Base-by-base conservation (phyloP, 305 asterid genomes). In the Ilex paraguariensis region DNA sequence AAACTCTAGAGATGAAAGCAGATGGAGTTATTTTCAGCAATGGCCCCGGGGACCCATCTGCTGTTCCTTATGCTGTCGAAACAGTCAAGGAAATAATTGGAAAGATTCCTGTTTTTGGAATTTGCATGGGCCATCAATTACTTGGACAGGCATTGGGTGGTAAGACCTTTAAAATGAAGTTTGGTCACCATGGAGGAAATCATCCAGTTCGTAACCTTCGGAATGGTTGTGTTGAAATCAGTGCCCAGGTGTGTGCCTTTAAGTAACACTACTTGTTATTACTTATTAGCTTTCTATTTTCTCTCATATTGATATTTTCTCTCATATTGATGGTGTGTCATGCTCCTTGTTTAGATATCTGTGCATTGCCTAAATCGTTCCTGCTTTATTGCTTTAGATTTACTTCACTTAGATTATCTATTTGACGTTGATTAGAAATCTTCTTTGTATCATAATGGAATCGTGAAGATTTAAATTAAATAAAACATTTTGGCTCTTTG, bases 131-230 rank as follows among this genome's bases (percentile, higher is more conserved):
- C 36, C 98, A 92, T 68, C 98, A 21, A 89, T 79, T 92, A 75
- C 88, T 92, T 74, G 98, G 97, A 55, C 98, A 92, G 84, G 98
- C 97, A 61, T 76, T 92, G 57, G 97, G 98, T 12, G 98, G 98
- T 56, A 87, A 84, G 75, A 92, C 97, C 60, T 92, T 70, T 83
- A 92, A 92, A 81, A 89, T 92, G 97, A 92, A 89, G 78, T 92
- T 92, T 56, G 98, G 97, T 54, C 98, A 92, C 68, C 97, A 92
- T 61, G 97, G 98, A 42, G 97, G 98, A 21, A 21, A 21, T 21
- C 28, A 21, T 71, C 98, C 98, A 7, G 98, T 92, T 56, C 88
- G 95, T 56, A 87, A 92, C 73, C 75, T 81, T 63, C 79, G 75
- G 66, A 87, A 82, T 69, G 90, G 84, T 21, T 75, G 87, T 52